Percentiles rank a stretch among this genome's conserved stretches.
Conservation (phyloP, 2,329 filamentous ascomycete genomes). For the Botrytis elliptica region DNA sequence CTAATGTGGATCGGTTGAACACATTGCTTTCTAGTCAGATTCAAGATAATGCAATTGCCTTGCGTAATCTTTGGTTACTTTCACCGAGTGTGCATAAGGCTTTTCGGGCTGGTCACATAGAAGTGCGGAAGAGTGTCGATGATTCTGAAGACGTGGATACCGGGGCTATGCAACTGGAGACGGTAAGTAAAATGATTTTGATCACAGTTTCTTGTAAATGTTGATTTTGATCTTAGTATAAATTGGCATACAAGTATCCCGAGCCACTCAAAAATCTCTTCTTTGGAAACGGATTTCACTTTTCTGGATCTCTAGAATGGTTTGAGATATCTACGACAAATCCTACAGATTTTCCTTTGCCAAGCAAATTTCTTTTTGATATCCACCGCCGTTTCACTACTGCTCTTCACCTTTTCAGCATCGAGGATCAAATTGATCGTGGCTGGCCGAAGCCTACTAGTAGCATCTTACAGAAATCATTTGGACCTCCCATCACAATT, state of each 20-base stretch:
- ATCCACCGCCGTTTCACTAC: background rate
- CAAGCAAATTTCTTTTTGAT: background rate
- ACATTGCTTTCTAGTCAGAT: background rate
- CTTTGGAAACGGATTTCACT: background rate
- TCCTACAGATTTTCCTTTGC: background rate
- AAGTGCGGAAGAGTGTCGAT: background rate
- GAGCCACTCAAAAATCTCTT: background rate
- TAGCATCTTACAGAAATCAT: background rate
- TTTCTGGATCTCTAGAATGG: background rate
- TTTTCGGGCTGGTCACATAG: background rate
- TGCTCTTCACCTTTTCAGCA: constrained; percentile 1
- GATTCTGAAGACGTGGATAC: too few species aligned
- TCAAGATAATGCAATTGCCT: background rate
- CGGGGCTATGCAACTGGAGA: background rate
- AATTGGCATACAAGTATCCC: background rate
- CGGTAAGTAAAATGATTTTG: background rate
- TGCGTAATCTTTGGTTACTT: constrained; percentile 1
- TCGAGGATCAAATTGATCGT: background rate
- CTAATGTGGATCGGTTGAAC: background rate
- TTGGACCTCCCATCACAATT: background rate
- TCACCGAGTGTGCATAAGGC: background rate
- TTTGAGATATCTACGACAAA: background rate
- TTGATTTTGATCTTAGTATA: background rate
- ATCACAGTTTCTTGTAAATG: too few species aligned
- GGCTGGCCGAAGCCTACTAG: background rate